Evolutionary conservation across 306 rosid genomes (phyloP).

Genomic region (Sindora glabra): DNA sequence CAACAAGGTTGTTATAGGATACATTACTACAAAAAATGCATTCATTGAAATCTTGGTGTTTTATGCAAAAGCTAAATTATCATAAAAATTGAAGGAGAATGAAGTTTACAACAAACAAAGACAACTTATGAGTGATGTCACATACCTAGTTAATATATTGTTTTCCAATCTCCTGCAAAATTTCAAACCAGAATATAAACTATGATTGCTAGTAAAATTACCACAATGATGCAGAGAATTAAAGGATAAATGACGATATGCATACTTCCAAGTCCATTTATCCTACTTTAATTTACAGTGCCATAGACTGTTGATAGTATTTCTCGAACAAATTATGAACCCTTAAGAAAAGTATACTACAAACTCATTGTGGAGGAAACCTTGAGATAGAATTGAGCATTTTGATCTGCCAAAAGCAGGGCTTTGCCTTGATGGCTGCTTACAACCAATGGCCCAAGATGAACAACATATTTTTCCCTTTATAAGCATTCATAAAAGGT

Average conservation of each 20-base stretch:
- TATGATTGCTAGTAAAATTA: background rate
- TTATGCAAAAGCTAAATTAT: background rate
- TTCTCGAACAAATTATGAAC: too few relatives aligned
- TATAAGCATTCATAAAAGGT: too few relatives aligned
- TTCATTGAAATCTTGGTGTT: background rate
- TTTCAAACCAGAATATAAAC: background rate
- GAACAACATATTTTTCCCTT: too few relatives aligned
- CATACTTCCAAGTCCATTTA: background rate
- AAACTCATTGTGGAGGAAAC: too few relatives aligned
- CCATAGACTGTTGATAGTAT: too few relatives aligned
- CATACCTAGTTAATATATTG: constrained; percentile 75
- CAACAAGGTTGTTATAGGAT: constrained; percentile 69
- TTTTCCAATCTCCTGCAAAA: constrained; percentile 67
- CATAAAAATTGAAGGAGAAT: background rate
- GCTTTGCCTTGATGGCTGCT: too few relatives aligned
- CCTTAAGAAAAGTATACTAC: too few relatives aligned
- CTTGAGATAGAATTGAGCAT: too few relatives aligned
- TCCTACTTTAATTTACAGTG: too few relatives aligned
- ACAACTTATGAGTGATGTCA: constrained; percentile 57
- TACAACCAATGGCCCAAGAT: too few relatives aligned
- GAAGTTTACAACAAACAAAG: constrained; percentile 68
- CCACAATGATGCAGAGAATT: background rate
- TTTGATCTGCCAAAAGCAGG: too few relatives aligned
- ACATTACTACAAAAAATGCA: constrained; percentile 56
- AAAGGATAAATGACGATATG: background rate